phyloP scores from a whole-genome alignment of 1,284 basidiomycete species.

The Schizophyllum commune region DNA sequence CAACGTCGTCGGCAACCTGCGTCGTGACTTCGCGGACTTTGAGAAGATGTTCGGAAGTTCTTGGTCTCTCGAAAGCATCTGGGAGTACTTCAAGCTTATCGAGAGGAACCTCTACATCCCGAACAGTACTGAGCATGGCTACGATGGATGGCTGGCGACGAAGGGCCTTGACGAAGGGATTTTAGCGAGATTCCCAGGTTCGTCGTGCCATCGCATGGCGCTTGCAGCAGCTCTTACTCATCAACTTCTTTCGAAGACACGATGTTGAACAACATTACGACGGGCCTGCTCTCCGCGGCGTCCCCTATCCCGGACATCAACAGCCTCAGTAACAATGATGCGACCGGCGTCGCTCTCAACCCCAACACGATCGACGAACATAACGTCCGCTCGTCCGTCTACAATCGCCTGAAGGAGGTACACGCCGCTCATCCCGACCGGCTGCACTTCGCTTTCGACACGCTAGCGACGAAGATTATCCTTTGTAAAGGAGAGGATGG shows the following conservation, averaged over 20 bases:
- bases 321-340: slow-evolving; percentile 9
- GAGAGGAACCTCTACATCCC: slow-evolving; percentile 12
- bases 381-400: slow-evolving; percentile 16
- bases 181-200: slow-evolving; percentile 10
- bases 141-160: slow-evolving; percentile 16
- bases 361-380: slow-evolving; percentile 15
- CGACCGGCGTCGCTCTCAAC: slow-evolving; percentile 11
- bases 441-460: slow-evolving; percentile 15
- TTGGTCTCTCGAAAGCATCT: slow-evolving; percentile 16
- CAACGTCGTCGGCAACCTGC: slow-evolving; percentile 14
- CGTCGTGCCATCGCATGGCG: slow-evolving; percentile 1
- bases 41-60: slow-evolving; percentile 15
- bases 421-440: slow-evolving; percentile 4
- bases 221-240: neutral
- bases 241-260: neutral
- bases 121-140: slow-evolving; percentile 14
- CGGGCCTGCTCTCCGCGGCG: neutral
- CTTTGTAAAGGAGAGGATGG: slow-evolving; percentile 14
- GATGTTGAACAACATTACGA: slow-evolving; percentile 4
- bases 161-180: slow-evolving; percentile 12
- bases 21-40: slow-evolving; percentile 14
- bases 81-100: slow-evolving; percentile 15
- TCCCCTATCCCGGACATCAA: slow-evolving; percentile 16
- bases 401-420: slow-evolving; percentile 13
- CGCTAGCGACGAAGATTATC: slow-evolving; percentile 18